phyloP scores from a whole-genome alignment of 192 early-diverging fungal genomes.

The Paraglomus brasilianum region DNA sequence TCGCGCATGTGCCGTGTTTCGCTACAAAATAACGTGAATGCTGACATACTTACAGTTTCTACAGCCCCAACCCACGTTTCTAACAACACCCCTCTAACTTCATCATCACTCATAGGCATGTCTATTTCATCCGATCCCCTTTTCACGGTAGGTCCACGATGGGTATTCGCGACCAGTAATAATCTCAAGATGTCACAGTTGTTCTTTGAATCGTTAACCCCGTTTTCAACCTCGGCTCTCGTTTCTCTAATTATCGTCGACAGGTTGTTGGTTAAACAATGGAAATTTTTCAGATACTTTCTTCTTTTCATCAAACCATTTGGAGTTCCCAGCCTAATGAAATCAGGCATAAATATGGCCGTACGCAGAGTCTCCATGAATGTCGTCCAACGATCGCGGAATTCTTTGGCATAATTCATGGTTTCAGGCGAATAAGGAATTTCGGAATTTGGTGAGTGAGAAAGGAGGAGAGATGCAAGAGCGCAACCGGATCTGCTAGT shows the following conservation, averaged over 20 bases:
- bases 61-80: slow-evolving; percentile 15
- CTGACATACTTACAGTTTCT: slow-evolving; percentile 12
- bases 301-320: neutral
- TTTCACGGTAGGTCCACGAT: neutral
- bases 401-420: neutral
- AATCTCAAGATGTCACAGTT: slow-evolving; percentile 7
- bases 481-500: slow-evolving; percentile 1
- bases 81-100: slow-evolving; percentile 12
- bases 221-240: slow-evolving; percentile 19
- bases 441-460: neutral
- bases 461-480: neutral
- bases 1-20: neutral
- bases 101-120: slow-evolving; percentile 18
- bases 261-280: neutral
- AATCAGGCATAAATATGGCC: neutral
- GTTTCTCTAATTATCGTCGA: neutral
- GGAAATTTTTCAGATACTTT: neutral
- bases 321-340: slow-evolving; percentile 4
- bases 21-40: neutral
- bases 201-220: neutral
- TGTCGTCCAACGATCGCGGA: neutral
- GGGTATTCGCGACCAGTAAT: slow-evolving; percentile 23
- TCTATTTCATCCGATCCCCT: neutral
- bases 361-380: neutral
- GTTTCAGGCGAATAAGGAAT: neutral